Percentiles rank a stretch among this genome's conserved stretches.
phyloP scores from a whole-genome alignment of 192 early-diverging fungal species.

The Lobosporangium transversale region DNA sequence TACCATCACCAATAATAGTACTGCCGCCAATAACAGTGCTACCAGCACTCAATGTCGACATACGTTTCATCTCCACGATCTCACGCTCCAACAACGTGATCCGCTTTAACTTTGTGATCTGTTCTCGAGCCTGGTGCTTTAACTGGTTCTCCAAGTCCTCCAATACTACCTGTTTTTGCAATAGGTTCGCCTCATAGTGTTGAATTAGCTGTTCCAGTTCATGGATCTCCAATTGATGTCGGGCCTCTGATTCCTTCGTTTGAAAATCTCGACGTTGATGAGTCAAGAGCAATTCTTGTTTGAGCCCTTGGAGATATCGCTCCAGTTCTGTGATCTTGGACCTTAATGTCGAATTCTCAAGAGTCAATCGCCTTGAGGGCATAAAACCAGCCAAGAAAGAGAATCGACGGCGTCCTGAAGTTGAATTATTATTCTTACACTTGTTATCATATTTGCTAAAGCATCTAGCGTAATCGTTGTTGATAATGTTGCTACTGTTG shows the following conservation, averaged over 20 bases:
- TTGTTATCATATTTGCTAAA: not conserved
- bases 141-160: slow-evolving; percentile 28
- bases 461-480: not conserved
- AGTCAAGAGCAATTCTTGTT: slow-evolving; percentile 32
- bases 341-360: slow-evolving; percentile 24
- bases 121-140: slow-evolving; percentile 30
- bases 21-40: not conserved
- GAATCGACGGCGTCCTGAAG: not conserved
- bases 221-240: slow-evolving; percentile 26
- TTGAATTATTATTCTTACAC: slow-evolving; percentile 1
- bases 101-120: slow-evolving; percentile 25
- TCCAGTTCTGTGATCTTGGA: slow-evolving; percentile 38
- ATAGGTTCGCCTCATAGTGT: slow-evolving; percentile 24
- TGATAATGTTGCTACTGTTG: not conserved
- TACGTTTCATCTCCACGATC: slow-evolving; percentile 20
- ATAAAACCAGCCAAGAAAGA: not conserved
- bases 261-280: slow-evolving; percentile 31
- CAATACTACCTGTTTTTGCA: slow-evolving; percentile 25
- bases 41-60: slow-evolving; percentile 26
- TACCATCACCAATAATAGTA: too few species aligned
- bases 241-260: slow-evolving; percentile 26
- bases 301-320: slow-evolving; percentile 36
- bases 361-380: slow-evolving; percentile 9
- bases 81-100: slow-evolving; percentile 40
- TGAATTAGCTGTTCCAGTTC: slow-evolving; percentile 37